Base-by-base conservation (phyloP, 2,329 filamentous ascomycete species). In the Verticillium albo-atrum region DNA sequence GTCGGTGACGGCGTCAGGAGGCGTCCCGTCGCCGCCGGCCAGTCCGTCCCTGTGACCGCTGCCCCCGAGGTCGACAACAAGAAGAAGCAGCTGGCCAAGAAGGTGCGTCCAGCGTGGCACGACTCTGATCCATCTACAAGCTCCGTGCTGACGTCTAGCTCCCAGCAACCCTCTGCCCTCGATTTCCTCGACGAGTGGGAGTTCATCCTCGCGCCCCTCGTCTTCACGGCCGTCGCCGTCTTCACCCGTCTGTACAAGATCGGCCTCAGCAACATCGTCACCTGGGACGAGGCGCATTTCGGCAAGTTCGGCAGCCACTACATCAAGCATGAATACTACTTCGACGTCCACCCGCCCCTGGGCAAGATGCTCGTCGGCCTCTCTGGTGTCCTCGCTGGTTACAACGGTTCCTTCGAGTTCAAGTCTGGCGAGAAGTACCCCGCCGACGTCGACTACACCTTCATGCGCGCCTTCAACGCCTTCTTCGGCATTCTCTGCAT, bases 251-350 rank as follows among this genome's bases (percentile, higher is more conserved):
- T 89, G 64, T 89, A 83, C 75, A 89, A 88, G 77, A 89, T 90
- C 70, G 87, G 87, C 60, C 75, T 88, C 58, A 88, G 85, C 65
- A 76, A 85, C 66, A 87, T 88, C 66, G 85, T 88, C 55, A 88
- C 85, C 55, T 88, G 85, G 85, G 85, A 88, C 72, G 84, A 86
- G 74, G 85, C 85, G 68, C 85, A 88, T 75, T 96, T 96, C 75
- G 91, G 91, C 73, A 99, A 99, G 80, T 99, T 99, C 76, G 95
- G 95, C 65, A 98, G 94, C 68, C 94, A 99, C 78, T 99, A 99
- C 76, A 88, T 99, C 72, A 97, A 99, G 77, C 91, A 94, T 75
- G 95, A 99, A 77, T 97, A 98, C 82, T 99, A 99, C 84, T 99
- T 99, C 64, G 67, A 68, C 57, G 90, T 96, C 60, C 91, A 96